Conservation (phyloP, 257 asterid species). For the Dorcoceras hygrometricum region DNA sequence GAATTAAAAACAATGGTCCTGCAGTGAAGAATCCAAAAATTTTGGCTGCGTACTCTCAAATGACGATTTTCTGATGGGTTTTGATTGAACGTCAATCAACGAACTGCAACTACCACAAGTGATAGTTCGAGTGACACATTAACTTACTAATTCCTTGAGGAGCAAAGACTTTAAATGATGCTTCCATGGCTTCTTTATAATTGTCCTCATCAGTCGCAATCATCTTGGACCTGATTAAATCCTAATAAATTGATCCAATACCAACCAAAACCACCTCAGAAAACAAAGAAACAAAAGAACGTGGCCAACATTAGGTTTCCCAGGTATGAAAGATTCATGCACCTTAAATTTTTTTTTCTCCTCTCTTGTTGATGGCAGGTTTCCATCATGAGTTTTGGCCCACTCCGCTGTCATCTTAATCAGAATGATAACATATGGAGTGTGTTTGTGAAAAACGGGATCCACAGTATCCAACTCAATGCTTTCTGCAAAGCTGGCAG, state of each 20-base stretch:
- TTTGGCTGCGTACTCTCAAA: background rate
- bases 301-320: slow-evolving; percentile 8
- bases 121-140: background rate
- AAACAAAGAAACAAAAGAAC: slow-evolving; percentile 12
- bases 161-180: slow-evolving; percentile 84
- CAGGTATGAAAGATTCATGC: slow-evolving; percentile 20
- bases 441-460: slow-evolving; percentile 76
- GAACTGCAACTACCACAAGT: background rate
- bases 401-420: slow-evolving; percentile 81
- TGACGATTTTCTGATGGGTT: background rate
- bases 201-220: slow-evolving; percentile 82
- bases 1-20: background rate
- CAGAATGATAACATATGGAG: slow-evolving; percentile 82
- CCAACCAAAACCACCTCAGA: slow-evolving; percentile 32
- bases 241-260: slow-evolving; percentile 46
- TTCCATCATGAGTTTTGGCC: slow-evolving; percentile 64
- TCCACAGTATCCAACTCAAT: slow-evolving; percentile 76
- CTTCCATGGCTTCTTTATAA: slow-evolving; percentile 91
- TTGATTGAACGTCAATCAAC: background rate
- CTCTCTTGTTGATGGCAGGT: slow-evolving; percentile 79
- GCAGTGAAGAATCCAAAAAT: background rate
- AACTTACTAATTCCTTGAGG: slow-evolving; percentile 90
- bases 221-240: slow-evolving; percentile 75
- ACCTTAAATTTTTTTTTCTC: slow-evolving; percentile 85
- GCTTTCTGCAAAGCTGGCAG: slow-evolving; percentile 68